Conservation (phyloP, 306 rosid genomes). For the Spatholobus suberectus region DNA sequence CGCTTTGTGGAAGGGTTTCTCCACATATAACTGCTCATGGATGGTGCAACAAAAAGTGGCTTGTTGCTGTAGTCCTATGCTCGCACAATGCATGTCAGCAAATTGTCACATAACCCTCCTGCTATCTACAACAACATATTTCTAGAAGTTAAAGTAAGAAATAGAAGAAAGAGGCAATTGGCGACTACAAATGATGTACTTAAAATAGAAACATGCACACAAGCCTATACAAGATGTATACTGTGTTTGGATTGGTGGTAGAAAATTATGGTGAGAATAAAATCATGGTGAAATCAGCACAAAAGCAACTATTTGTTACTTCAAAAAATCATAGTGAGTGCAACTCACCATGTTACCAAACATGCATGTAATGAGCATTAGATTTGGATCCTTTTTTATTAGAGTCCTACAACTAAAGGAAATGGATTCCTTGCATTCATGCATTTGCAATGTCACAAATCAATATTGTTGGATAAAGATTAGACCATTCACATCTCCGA, state of each 20-base stretch:
- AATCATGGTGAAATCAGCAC: no score
- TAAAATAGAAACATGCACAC: background rate
- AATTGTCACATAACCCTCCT: constrained; percentile 82
- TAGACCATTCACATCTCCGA: background rate
- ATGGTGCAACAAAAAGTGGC: constrained; percentile 82
- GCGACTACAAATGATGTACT: background rate
- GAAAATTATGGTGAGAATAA: no score
- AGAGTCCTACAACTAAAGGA: background rate
- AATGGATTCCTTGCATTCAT: background rate
- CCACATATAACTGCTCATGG: constrained; percentile 84
- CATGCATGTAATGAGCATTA: no score
- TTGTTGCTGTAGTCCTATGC: constrained; percentile 90
- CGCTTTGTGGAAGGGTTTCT: constrained; percentile 74
- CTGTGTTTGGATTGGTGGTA: no score
- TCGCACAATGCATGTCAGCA: constrained; percentile 77
- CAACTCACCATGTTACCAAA: no score
- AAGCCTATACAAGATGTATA: background rate
- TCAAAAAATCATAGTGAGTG: no score
- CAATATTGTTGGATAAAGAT: background rate
- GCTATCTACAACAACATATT: constrained; percentile 62
- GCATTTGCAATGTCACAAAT: background rate
- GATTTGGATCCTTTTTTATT: background rate
- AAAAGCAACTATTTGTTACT: no score
- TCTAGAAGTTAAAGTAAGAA: background rate
- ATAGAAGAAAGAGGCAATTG: background rate